These are phyloP conservation scores for Populus tomentosa DNA, from an alignment of 441 rosid genomes.

Conservation along the genomic window DNA sequence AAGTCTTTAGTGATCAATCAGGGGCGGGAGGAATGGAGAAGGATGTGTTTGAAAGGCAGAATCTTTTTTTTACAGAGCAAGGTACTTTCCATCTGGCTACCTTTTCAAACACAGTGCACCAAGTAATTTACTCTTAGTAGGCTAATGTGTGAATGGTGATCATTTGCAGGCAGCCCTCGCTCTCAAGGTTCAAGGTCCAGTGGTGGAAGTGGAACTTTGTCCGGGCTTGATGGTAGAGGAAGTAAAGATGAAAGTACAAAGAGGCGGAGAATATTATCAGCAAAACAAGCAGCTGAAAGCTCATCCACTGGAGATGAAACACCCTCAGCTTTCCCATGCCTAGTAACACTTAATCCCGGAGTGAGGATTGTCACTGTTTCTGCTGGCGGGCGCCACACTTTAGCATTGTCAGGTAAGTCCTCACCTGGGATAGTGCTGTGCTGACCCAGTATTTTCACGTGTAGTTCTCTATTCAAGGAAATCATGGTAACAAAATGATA, in stretches of 20 bases:
- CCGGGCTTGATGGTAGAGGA: slow-evolving; percentile 40
- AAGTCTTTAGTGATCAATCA: slow-evolving; percentile 54
- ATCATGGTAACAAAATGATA: slow-evolving; percentile 1
- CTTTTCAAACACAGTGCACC: neutral
- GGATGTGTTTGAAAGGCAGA: slow-evolving; percentile 52
- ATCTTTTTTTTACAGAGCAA: slow-evolving; percentile 52
- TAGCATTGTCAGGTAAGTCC: slow-evolving; percentile 77
- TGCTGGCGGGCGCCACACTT: slow-evolving; percentile 97
- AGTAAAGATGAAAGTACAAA: slow-evolving; percentile 65
- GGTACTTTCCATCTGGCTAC: slow-evolving; percentile 37
- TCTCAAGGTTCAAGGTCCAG: slow-evolving; percentile 55
- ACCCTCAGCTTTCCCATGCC: slow-evolving; percentile 80
- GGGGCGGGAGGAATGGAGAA: slow-evolving; percentile 33
- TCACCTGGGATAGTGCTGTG: slow-evolving; percentile 9
- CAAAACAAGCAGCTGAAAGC: slow-evolving; percentile 75
- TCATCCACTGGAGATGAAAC: slow-evolving; percentile 70
- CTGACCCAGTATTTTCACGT: slow-evolving; percentile 2
- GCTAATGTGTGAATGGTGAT: slow-evolving; percentile 12
- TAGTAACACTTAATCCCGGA: slow-evolving; percentile 81
- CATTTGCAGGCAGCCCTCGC: slow-evolving; percentile 46
- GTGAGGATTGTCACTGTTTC: slow-evolving; percentile 75
- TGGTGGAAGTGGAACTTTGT: slow-evolving; percentile 38
- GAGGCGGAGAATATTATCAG: slow-evolving; percentile 57
- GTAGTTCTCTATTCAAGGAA: slow-evolving; percentile 11
- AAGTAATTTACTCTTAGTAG: slow-evolving; percentile 11